Evolutionary conservation across 345 rosid species (phyloP), one percentile per base, ranked within the genome.

Genomic region (Lepidium sativum): DNA sequence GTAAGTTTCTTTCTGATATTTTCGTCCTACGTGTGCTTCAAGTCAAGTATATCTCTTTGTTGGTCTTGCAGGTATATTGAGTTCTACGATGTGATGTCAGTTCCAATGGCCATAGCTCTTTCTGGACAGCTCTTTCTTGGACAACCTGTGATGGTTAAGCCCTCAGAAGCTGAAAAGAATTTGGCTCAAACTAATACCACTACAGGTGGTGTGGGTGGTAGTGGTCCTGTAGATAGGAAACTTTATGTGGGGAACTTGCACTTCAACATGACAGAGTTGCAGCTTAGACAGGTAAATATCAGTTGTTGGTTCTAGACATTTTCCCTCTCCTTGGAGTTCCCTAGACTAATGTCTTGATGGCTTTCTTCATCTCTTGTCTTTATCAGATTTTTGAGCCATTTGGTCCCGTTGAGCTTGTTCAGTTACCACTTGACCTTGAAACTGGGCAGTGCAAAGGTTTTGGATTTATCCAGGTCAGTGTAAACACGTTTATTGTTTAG

Each of bases 91-190:
- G 92, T 79, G 42, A 89, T 89, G 98, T 86, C 92, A 31, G 96
- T 89, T 58, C 96, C 98, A 18, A 85, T 87, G 95, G 98, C 95
- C n/a, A 89, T 92, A 77, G 95, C 96, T 21, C 73, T 86, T 43
- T 89, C 91, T 65, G 96, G 96, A 56, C 98, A 92, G 38, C 77
- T 80, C 15, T 82, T 92, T 44, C 83, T 88, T 69, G 96, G 98
- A 64, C 96, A 92, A 77, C 96, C 92, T 57, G 98, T 88, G 54
- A 92, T 92, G 98, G 96, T 92, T 56, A 92, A 92, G 73, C 96
- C 98, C 72, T 92, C 98, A 12, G 98, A 92, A 82, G 98, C 98
- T 74, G 96, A 92, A 78, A 92, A 92, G 87, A 92, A 92, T 72
- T 80, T 92, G 68, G 87, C 83, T 64, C 98, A 89, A 69, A 81